phyloP scores from a whole-genome alignment of 495 filamentous ascomycete species.

The Cudoniella acicularis region DNA sequence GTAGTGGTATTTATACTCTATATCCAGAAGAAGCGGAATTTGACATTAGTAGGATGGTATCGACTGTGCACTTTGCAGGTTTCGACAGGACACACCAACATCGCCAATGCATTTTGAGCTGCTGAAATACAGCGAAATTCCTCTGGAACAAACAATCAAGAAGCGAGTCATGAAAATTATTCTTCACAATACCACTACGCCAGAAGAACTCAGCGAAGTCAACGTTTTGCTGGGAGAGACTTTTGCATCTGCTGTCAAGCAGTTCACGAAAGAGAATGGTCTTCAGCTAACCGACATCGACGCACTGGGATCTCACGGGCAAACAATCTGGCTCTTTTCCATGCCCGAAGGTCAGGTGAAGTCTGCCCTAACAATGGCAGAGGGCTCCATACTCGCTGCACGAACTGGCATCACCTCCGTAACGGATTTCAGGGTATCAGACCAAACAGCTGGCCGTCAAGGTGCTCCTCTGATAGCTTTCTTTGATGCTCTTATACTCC shows the following conservation, averaged over 20 bases:
- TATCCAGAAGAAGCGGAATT: background rate
- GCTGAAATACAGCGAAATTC: slow-evolving; percentile 41
- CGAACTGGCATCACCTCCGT: slow-evolving; percentile 39
- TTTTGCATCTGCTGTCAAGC: slow-evolving; percentile 44
- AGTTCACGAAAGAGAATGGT: slow-evolving; percentile 41
- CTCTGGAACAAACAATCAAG: slow-evolving; percentile 49
- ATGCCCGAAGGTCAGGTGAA: slow-evolving; percentile 45
- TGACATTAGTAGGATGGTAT: slow-evolving; percentile 35
- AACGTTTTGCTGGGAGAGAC: slow-evolving; percentile 50
- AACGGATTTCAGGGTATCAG: slow-evolving; percentile 41
- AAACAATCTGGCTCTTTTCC: slow-evolving; percentile 55
- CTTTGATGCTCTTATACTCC: slow-evolving; percentile 48
- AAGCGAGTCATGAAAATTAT: slow-evolving; percentile 54
- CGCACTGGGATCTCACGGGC: slow-evolving; percentile 53
- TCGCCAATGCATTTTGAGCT: slow-evolving; percentile 47
- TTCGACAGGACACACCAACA: slow-evolving; percentile 44
- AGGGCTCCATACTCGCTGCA: slow-evolving; percentile 38
- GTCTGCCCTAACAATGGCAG: slow-evolving; percentile 46
- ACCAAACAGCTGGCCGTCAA: slow-evolving; percentile 43
- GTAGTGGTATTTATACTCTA: no score
- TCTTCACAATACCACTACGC: slow-evolving; percentile 46
- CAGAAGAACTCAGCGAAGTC: slow-evolving; percentile 49
- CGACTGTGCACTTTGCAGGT: slow-evolving; percentile 48
- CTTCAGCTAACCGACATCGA: slow-evolving; percentile 47
- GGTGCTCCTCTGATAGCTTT: slow-evolving; percentile 46